These are phyloP conservation scores for Alternaria infectoria DNA, from an alignment of 2,329 filamentous ascomycete genomes.

Conservation along the genomic window DNA sequence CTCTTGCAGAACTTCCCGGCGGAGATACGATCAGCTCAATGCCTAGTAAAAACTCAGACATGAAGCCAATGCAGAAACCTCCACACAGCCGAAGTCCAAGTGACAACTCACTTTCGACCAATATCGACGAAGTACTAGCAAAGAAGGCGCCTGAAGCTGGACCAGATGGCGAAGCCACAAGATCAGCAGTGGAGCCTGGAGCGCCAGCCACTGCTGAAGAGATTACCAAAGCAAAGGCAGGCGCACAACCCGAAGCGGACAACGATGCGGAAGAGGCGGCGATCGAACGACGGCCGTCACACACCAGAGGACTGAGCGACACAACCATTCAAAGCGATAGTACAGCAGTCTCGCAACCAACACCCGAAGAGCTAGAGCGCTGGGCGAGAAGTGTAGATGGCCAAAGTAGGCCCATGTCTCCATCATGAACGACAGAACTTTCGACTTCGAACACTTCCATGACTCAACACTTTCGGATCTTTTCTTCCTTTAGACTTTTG, in stretches of 20 bases:
- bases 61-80: slow-evolving; percentile 20
- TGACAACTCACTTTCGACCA: slow-evolving; percentile 30
- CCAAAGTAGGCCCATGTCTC: slow-evolving; percentile 20
- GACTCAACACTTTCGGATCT: background rate
- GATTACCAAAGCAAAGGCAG: background rate
- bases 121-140: slow-evolving; percentile 38
- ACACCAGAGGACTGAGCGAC: slow-evolving; percentile 41
- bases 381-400: slow-evolving; percentile 28
- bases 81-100: slow-evolving; percentile 34
- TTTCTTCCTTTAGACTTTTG: background rate
- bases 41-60: slow-evolving; percentile 21
- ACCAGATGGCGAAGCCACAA: background rate
- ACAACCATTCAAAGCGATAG: slow-evolving; percentile 40
- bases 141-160: slow-evolving; percentile 6
- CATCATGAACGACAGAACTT: slow-evolving; percentile 1
- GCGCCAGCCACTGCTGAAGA: background rate
- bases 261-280: background rate
- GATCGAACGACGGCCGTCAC: slow-evolving; percentile 36
- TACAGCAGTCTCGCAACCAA: slow-evolving; percentile 44
- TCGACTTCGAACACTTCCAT: background rate
- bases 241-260: background rate
- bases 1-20: slow-evolving; percentile 41
- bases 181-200: background rate
- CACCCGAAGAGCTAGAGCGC: slow-evolving; percentile 38
- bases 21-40: slow-evolving; percentile 33